Evolutionary conservation across 2,329 filamentous ascomycete genomes (phyloP).

Genomic region (Pseudogymnoascus verrucosus): DNA sequence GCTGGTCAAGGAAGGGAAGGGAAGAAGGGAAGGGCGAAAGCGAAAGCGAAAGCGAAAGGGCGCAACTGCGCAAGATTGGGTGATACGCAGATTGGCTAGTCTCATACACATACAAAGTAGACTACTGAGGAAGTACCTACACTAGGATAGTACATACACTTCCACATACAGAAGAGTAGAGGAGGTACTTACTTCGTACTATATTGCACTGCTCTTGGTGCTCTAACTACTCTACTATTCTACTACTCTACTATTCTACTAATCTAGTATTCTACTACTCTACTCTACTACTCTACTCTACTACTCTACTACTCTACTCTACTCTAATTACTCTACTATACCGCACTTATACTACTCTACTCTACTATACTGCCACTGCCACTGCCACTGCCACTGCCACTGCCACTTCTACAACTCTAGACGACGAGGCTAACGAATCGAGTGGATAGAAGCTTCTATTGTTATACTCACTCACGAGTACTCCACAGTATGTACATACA

Average conservation of each 20-base stretch:
- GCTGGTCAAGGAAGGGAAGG: neutral
- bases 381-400: too few relatives aligned
- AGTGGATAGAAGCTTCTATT: slow-evolving; percentile 3
- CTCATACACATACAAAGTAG: neutral
- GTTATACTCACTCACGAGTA: slow-evolving; percentile 1
- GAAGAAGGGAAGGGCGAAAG: neutral
- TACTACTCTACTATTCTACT: neutral
- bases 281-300: neutral
- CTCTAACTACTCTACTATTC: neutral
- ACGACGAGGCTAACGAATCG: neutral
- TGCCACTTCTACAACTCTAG: neutral
- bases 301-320: neutral
- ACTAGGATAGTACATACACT: neutral
- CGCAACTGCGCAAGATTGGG: neutral
- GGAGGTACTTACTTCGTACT: neutral
- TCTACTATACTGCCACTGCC: neutral
- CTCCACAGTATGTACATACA: neutral
- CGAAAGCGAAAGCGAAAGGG: neutral
- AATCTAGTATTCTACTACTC: neutral
- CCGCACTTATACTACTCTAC: neutral
- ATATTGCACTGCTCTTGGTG: neutral
- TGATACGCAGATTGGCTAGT: slow-evolving; percentile 8
- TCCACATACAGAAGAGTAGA: neutral
- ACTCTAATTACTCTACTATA: neutral
- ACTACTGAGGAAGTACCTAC: neutral